Percentiles rank a stretch among this genome's conserved stretches.
These are phyloP conservation scores for Fusarium sp. DNA, from an alignment of 2,329 filamentous ascomycete genomes.

Conservation along the genomic window DNA sequence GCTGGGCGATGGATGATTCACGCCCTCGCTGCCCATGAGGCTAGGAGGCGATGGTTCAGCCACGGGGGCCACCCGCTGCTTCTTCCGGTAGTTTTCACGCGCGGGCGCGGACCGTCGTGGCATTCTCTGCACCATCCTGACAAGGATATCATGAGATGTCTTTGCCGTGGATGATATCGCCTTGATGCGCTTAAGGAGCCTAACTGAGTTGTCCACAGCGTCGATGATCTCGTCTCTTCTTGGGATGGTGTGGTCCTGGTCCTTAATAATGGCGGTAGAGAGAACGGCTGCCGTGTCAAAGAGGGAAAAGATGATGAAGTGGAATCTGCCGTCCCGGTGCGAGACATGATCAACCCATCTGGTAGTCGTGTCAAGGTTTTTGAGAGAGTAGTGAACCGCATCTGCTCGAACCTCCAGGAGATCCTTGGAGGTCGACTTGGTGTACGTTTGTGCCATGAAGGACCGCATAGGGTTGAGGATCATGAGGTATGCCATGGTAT, in stretches of 20 bases:
- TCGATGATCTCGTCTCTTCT: slow-evolving; percentile 54
- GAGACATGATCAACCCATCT: slow-evolving; percentile 57
- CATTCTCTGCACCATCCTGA: slow-evolving; percentile 45
- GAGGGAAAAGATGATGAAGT: slow-evolving; percentile 63
- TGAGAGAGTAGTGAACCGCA: slow-evolving; percentile 57
- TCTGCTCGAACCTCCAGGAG: slow-evolving; percentile 52
- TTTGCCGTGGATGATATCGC: slow-evolving; percentile 50
- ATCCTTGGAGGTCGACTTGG: slow-evolving; percentile 41
- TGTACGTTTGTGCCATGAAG: slow-evolving; percentile 55
- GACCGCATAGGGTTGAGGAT: slow-evolving; percentile 60
- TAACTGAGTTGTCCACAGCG: slow-evolving; percentile 51
- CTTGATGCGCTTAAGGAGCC: slow-evolving; percentile 48
- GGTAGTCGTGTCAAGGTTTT: slow-evolving; percentile 54
- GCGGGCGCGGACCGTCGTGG: slow-evolving; percentile 40
- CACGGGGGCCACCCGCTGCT: slow-evolving; percentile 13
- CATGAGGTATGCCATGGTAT: slow-evolving; percentile 58
- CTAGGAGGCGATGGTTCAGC: not conserved
- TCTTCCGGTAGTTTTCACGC: slow-evolving; percentile 21
- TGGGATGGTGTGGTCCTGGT: slow-evolving; percentile 52
- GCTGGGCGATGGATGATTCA: slow-evolving; percentile 10
- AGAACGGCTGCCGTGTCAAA: slow-evolving; percentile 64
- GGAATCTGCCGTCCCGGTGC: slow-evolving; percentile 60
- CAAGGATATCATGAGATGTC: slow-evolving; percentile 50
- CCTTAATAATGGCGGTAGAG: slow-evolving; percentile 63
- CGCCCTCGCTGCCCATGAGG: not conserved